These are phyloP conservation scores for Striga asiatica DNA, from an alignment of 257 asterid genomes.

Conservation along the genomic window DNA sequence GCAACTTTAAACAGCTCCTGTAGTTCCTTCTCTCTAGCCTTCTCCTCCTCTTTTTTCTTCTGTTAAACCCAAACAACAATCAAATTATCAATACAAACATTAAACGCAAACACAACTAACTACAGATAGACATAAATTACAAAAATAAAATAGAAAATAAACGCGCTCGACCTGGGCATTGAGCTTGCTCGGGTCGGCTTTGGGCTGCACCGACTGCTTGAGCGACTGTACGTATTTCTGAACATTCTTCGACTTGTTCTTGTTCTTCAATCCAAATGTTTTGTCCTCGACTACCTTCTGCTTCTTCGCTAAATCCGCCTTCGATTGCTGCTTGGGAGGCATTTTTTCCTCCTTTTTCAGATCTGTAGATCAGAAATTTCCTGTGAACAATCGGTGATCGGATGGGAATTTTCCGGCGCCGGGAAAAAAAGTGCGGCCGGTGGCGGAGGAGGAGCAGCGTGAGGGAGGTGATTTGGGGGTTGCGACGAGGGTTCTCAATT, in stretches of 20 bases:
- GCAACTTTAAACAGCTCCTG: constrained; percentile 78
- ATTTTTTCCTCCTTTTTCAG: constrained; percentile 16
- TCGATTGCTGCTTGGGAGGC: constrained; percentile 90
- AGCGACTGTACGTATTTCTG: constrained; percentile 92
- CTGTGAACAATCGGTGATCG: background rate
- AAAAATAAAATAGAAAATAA: background rate
- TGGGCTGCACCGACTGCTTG: constrained; percentile 68
- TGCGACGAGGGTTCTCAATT: constrained; percentile 11
- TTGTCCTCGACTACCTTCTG: constrained; percentile 90
- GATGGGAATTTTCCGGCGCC: constrained; percentile 5
- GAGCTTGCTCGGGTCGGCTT: constrained; percentile 47
- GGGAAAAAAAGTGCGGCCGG: constrained; percentile 8
- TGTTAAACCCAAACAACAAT: constrained; percentile 26
- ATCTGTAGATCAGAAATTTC: background rate
- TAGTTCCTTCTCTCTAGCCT: constrained; percentile 84
- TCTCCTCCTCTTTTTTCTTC: constrained; percentile 98
- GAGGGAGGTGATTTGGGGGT: constrained; percentile 5
- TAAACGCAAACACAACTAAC: too few relatives aligned
- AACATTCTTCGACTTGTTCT: constrained; percentile 83
- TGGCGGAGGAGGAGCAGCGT: constrained; percentile 14
- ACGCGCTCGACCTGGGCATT: constrained; percentile 50
- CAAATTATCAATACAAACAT: background rate
- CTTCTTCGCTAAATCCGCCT: constrained; percentile 82
- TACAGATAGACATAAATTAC: background rate
- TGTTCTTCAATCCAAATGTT: constrained; percentile 95